Evolutionary conservation across 495 filamentous ascomycete species (phyloP), one percentile per base, ranked within the genome.

Genomic region (Penicillium odoratum): DNA sequence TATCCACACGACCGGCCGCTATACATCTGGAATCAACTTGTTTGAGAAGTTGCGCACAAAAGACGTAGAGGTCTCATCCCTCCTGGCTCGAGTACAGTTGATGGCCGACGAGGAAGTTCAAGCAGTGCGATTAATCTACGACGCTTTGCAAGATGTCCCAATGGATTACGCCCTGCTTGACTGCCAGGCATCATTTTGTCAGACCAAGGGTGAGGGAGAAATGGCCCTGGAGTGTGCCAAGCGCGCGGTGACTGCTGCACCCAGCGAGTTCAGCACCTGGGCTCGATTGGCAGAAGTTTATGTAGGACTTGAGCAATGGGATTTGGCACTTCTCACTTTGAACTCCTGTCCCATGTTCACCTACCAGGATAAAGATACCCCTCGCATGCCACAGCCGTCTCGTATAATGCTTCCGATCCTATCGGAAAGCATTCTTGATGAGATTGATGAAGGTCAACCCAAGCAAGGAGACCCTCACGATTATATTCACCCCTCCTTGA

Each of bases 261-360:
- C 94, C 0, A 97, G 92, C 67, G 94, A 98, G 67, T 98, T 98
- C 68, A 91, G 90, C 13, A 98, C 94, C 2, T 98, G 94, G 94
- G 95, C 94, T 50, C 81, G 92, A 55, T 73, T 98, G 51, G 93
- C 92, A 3, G 91, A 97, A 68, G 86, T 98, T 21, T 98, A 98
- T 57, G 87, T 98, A 49, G 81, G 85, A 45, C 78, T 96, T 66
- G 94, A 98, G 71, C 88, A 93, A 69, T 98, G 93, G 90, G 94
- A 97, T 63, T 66, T 89, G 38, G 94, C 95, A 3, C 81, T 98
- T 16, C 84, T 96, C 8, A 98, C 95, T 5, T 80, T 98, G n/a
- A 98, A 98, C 74, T 97, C 93, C 4, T 98, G 95, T 60, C 94
- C 94, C 4, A 98, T 98, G 94, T 98, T 98, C 70, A 98, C 94